Base-by-base conservation (phyloP, 768 basidiomycete species). In the Ramaria sp. region DNA sequence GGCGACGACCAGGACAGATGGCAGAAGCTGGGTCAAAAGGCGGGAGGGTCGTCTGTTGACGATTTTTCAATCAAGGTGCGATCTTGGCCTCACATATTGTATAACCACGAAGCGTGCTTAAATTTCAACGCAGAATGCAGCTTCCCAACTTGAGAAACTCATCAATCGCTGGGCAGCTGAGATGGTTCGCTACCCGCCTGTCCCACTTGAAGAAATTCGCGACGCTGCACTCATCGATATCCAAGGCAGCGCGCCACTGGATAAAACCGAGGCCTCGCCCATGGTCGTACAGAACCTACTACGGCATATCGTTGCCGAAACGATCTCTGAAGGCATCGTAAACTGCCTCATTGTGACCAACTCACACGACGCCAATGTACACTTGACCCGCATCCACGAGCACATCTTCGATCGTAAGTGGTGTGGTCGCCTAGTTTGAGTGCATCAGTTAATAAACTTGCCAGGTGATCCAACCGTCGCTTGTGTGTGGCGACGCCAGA, bases 131-230 rank as follows among this genome's bases (percentile, higher is more conserved):
- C 63, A 92, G 88, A 91, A 87, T 61, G 75, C 85, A 9, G 89
- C 90, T 2, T 86, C 88, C 5, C 83, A 84, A 52, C 78, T 93
- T 22, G 91, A 92, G 65, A 81, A 87, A 51, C 73, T 82, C 48
- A 82, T 93, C 66, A 93, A 93, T 66, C 81, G 90, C 63, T 93
- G 88, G 88, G 88, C 89, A 3, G 84, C 86, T 49, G 87, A 90
- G 50, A 72, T 83, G 63, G 75, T 88, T 15, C 79, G 80, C 30
- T 66, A 67, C 17, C 82, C 82, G 6, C 83, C 81, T 12, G 73
- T 71, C 0, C 72, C 77, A 9, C 71, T 84, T 24, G 73, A 73
- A 10, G 70, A 71, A 11, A 69, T 89, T 38, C 82, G 77, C 63
- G 70, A 77, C 4, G 83, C 86, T 0, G 75, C 82, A 11, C 69